Evolutionary conservation across 2,329 filamentous ascomycete species (phyloP), one percentile per base, ranked within the genome.

Genomic region (Diplodia scrobiculata): DNA sequence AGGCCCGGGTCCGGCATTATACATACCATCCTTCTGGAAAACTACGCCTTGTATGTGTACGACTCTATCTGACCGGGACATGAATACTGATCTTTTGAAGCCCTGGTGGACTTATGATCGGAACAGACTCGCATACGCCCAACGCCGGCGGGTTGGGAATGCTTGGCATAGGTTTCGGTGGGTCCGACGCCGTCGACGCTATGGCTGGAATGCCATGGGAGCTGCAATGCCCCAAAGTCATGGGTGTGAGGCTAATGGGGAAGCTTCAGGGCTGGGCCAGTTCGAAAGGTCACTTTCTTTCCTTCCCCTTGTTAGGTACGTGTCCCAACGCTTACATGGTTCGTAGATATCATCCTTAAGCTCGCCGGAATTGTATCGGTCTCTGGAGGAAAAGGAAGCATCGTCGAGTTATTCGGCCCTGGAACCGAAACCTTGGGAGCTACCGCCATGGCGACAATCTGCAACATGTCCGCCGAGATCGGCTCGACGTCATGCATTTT

Each of bases 11-110:
- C 76, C 11, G 76, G 76, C 45, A 78, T 78, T 51, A 77, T 80
- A 21, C 78, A 79, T 68, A 76, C 73, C 0, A 79, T 76, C 0
- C 75, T 79, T 19, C 78, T 80, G 47, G 78, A 80, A 67, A 78
- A 79, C 60, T 79, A 80, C 60, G 74, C 71, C 7, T 72, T 75
- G 73, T 74, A 65, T 69, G 72, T 66, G 6, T 5, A 9, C 27
- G 3, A 45, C 27, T 45, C 14, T 5, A 27, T 4, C 3, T 17
- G 36, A 41, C 9, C 13, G 2, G 4, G 2, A 21, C 7, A 14
- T 4, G 11, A 25, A n/a, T 21, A 32, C 50, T 34, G 29, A 55
- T 14, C 25, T 25, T 19, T 21, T 13, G 71, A 14, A 74, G 75
- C 10, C 76, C 76, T 0, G 76, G 77, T 2, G 76, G 76, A 1